Evolutionary conservation across 176 grass and related monocot species (phyloP), one percentile per base, ranked within the genome.

Genomic region (Triticum urartu): DNA sequence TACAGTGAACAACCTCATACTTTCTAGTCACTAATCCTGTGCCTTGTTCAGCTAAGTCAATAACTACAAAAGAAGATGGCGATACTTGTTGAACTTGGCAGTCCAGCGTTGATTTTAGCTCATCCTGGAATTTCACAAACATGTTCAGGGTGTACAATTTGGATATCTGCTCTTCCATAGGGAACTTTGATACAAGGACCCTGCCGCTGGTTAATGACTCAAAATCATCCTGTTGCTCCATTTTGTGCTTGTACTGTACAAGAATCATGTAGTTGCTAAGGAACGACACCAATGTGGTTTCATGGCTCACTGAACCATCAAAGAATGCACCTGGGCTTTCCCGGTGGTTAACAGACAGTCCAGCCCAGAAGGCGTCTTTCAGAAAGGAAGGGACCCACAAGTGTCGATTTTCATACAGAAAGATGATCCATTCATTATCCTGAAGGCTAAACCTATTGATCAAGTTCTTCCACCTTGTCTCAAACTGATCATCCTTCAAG

Each of bases 361-460:
- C 93, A 79, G 90, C 93, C 90, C 90, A 95, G 67, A 95, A 92
- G 58, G 84, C 79, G 25, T 92, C 91, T 81, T 92, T 92, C 28
- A 95, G 65, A 60, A 91, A 95, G 87, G 89, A 91, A 71, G 93
- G 93, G 64, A 78, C 90, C 90, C 93, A 95, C 10, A 91, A 43
- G 36, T 89, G 88, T 11, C 93, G 86, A 87, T 87, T 88, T 68
- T 95, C 93, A 92, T 92, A 92, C 73, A 95, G 69, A 72, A 75
- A 89, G 24, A 28, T 54, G 42, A 95, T 66, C 93, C 93, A 95
- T 87, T 90, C 84, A 33, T 85, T 90, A 33, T 72, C 86, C 79
- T 92, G 83, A 84, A 95, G 90, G 1, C 81, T 67, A 83, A 85
- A 92, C 39, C 71, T 89, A 20, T 92, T 63, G 3, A 80, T 76